Evolutionary conservation across 345 rosid genomes (phyloP).

Genomic region (Psidium friedrichsthalianum): DNA sequence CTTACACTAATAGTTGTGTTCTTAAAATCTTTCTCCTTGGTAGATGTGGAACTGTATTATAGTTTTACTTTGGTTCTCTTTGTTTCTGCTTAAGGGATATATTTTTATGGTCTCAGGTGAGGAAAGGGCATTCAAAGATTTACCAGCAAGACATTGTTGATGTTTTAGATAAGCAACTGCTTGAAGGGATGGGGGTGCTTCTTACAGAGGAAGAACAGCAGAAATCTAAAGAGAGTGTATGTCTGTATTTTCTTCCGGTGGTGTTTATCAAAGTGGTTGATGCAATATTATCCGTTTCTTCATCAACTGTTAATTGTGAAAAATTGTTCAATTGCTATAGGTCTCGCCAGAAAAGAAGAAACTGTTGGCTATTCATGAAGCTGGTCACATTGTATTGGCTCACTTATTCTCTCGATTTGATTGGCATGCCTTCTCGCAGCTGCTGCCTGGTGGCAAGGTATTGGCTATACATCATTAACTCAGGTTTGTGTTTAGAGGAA

Average conservation of each 20-base stretch:
- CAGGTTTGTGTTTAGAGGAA: not conserved
- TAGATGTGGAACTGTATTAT: not conserved
- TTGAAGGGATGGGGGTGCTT: constrained; percentile 97
- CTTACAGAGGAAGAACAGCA: constrained; percentile 95
- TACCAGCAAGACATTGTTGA: constrained; percentile 82
- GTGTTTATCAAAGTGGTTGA: not conserved
- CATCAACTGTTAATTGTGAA: not conserved
- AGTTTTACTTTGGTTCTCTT: not conserved
- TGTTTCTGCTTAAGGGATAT: constrained; percentile 1
- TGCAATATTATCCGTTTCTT: not conserved
- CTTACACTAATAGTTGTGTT: not conserved
- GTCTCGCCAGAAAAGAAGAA: constrained; percentile 81
- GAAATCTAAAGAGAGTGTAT: constrained; percentile 79
- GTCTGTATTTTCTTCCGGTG: constrained; percentile 5
- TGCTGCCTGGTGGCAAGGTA: constrained; percentile 97
- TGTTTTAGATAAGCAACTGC: constrained; percentile 90
- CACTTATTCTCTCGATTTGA: constrained; percentile 95
- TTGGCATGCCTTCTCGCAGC: constrained; percentile 99
- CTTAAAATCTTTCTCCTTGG: not conserved
- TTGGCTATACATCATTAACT: not conserved
- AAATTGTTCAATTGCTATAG: constrained; percentile 21
- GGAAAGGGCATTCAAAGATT: constrained; percentile 76
- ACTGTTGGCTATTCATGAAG: constrained; percentile 91
- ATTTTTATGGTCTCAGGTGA: constrained; percentile 40
- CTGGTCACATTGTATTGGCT: constrained; percentile 86